Percentiles rank a stretch among this genome's conserved stretches.
phyloP scores from a whole-genome alignment of 495 filamentous ascomycete species.

The Annulohypoxylon nitens region DNA sequence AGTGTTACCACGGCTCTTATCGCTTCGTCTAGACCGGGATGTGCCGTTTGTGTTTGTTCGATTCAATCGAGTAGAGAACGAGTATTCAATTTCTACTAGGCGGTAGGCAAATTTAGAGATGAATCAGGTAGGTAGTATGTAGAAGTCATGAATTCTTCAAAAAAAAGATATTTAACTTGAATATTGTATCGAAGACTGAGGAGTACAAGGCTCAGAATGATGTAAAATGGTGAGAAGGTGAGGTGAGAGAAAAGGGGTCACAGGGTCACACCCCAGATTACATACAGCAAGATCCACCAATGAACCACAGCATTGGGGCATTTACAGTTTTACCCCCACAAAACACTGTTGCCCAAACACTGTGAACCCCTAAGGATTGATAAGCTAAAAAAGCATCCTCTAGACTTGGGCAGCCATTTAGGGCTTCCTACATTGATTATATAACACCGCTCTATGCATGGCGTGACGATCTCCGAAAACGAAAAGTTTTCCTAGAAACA shows the following conservation, averaged over 20 bases:
- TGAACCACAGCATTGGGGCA: neutral
- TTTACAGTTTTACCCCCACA: neutral
- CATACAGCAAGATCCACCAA: neutral
- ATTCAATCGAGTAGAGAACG: neutral
- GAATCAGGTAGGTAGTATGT: no score
- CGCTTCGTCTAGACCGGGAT: neutral
- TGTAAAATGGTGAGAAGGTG: neutral
- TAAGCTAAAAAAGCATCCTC: neutral
- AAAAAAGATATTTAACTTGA: neutral
- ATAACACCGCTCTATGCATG: neutral
- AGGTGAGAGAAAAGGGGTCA: neutral
- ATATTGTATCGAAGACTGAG: neutral
- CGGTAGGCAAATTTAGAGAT: no score
- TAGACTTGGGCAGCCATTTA: conserved; percentile 5
- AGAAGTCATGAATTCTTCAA: neutral
- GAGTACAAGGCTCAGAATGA: neutral
- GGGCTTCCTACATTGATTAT: neutral
- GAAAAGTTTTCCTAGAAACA: neutral
- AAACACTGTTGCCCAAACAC: neutral
- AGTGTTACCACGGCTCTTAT: neutral
- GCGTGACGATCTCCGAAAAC: neutral
- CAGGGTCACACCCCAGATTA: neutral
- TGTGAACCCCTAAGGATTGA: neutral
- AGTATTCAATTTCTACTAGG: no score
- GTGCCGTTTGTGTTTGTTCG: neutral